Evolutionary conservation across 2,329 filamentous ascomycete genomes (phyloP), one percentile per base, ranked within the genome.

Genomic region (Ophiostoma australiae): DNA sequence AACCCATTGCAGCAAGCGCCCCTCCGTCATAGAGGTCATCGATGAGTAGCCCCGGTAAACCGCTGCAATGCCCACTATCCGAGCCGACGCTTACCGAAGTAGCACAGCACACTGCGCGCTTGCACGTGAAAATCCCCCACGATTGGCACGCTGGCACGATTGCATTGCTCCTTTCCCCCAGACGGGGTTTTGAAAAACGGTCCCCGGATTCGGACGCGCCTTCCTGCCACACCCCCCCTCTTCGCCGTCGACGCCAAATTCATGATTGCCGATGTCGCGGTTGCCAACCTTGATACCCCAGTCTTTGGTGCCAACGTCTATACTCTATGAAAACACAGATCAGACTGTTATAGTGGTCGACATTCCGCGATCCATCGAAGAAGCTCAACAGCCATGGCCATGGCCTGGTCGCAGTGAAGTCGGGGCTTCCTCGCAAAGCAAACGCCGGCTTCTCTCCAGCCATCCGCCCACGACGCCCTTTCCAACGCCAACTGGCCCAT

Each of bases 281-380:
- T 63, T 67, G 48, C 61, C 37, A 31, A 27, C 69, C 15, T n/a
- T 33, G n/a, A 3, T 37, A 44, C 31, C 52, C 23, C 63, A 35
- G 27, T 20, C 55, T 10, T 66, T 58, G 58, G 5, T 33, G 58
- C 15, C 72, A 20, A 77, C 78, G 37, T 80, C 78, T 31, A 82
- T 90, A 31, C 77, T 90, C 58, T 90, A 85, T 78, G 82, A 85
- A 74, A 87, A 83, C 73, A 75, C 78, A 1, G 80, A 82, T 67
- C 76, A 79, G 68, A 82, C 84, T 66, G 79, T 89, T 70, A 81
- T 87, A 31, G 78, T 93, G 35, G 78, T 93, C 69, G 91, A 94
- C 76, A 86, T 93, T 66, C 90, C 91, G 33, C 81, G 83, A 23
- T 91, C 91, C 1, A 85, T 93, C 55, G 88, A 91, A 74, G 82